phyloP scores from a whole-genome alignment of 495 filamentous ascomycete species.

The Durotheca rogersii region DNA sequence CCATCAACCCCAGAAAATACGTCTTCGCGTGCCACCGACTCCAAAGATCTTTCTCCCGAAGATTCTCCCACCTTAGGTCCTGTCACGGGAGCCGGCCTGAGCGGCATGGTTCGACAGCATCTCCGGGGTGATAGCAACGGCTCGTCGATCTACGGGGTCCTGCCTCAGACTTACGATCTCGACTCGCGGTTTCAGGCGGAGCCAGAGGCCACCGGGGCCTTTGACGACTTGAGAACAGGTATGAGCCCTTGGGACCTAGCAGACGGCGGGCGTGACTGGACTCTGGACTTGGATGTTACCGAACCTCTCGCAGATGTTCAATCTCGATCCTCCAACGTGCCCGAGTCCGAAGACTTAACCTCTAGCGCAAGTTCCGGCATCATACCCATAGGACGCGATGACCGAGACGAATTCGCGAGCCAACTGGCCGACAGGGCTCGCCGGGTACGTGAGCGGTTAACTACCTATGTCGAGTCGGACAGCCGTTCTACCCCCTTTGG shows the following conservation, averaged over 20 bases:
- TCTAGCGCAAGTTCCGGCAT: slow-evolving; percentile 57
- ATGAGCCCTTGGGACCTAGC: slow-evolving; percentile 56
- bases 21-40: slow-evolving; percentile 24
- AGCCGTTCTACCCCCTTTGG: slow-evolving; percentile 55
- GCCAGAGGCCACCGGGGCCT: slow-evolving; percentile 17
- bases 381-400: slow-evolving; percentile 56
- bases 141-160: slow-evolving; percentile 68
- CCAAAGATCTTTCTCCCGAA: slow-evolving; percentile 34
- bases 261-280: slow-evolving; percentile 25
- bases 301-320: slow-evolving; percentile 31
- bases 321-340: slow-evolving; percentile 23
- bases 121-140: slow-evolving; percentile 77
- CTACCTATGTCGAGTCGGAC: slow-evolving; percentile 67
- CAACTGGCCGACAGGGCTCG: slow-evolving; percentile 76
- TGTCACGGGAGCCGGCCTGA: slow-evolving; percentile 60
- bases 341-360: slow-evolving; percentile 50
- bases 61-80: slow-evolving; percentile 86
- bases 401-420: slow-evolving; percentile 74
- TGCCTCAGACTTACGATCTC: slow-evolving; percentile 30
- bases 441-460: slow-evolving; percentile 78
- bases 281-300: slow-evolving; percentile 32
- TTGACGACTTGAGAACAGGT: slow-evolving; percentile 33
- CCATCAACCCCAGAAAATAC: slow-evolving; percentile 26
- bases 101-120: slow-evolving; percentile 82
- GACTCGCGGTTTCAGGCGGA: slow-evolving; percentile 45